Base-by-base conservation (phyloP, 179 eudicot genomes). In the Heliamphora pulchella region DNA sequence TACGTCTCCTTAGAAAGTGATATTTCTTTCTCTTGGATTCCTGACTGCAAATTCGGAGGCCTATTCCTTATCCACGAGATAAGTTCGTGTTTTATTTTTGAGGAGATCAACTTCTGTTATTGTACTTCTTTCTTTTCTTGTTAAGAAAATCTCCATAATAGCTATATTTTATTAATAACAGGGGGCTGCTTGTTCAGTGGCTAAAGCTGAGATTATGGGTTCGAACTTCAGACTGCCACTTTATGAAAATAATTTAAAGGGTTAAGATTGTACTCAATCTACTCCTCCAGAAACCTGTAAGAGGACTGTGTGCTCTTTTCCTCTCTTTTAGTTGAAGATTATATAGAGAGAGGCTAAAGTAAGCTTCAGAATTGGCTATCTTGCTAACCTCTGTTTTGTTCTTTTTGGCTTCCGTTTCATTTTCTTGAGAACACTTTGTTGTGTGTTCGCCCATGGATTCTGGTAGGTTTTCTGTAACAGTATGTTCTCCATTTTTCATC, bases 321-420 rank as follows among this genome's bases (percentile, higher is more conserved):
- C 10, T 31, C 1, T 71, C 15, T 18, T 20, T 43, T 69, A 68
- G 31, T 31, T 31, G 31, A 18, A 17, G 10, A 47, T 0, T 2
- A 71, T 20, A 50, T 3, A 18, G 75, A 48, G 1, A 22, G 2
- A 64, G 8, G 55, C 22, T 63, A 47, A 48, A 20, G 22, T 58
- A 20, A 76, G 71, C 54, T 63, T 18, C 55, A 55, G 58, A 62
- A 75, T 77, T 62, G 50, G 1, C 15, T 62, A 46, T 22, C 44
- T 5, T 72, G 75, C 83, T 68, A 51, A 74, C 81, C 84, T 82
- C 61, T 31, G 68, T 65, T 48, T 50, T 51, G 65, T 8, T 3
- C 22, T 15, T 81, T 47, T 65, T 58, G 67, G 67, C 67, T 31
- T 58, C 68, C 18, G 3, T 44, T 64, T 74, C 74, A 68, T 76